phyloP scores from a whole-genome alignment of 2,329 filamentous ascomycete genomes.

The Alternaria panax region DNA sequence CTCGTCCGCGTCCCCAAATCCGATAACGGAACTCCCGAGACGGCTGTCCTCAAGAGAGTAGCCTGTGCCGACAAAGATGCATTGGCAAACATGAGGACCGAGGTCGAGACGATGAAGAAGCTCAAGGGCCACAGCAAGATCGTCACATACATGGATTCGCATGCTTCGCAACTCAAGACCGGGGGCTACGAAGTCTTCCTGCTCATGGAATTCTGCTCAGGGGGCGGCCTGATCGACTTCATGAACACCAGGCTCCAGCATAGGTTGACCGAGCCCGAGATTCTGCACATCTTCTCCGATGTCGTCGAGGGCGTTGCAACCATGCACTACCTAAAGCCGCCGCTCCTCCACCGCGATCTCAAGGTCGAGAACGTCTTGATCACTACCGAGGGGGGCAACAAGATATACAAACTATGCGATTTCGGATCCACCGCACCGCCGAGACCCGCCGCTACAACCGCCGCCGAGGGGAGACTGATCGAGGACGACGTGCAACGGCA shows the following conservation, averaged over 20 bases:
- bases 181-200: conserved; percentile 98
- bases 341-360: conserved; percentile 89
- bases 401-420: conserved; percentile 94
- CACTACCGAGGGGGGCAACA: conserved; percentile 68
- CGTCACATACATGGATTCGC: conserved; percentile 97
- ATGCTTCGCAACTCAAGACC: conserved; percentile 90
- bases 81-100: conserved; percentile 93
- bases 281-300: conserved; percentile 95
- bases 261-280: conserved; percentile 95
- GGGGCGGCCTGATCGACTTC: conserved; percentile 96
- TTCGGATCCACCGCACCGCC: conserved; percentile 92
- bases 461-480: conserved; percentile 86
- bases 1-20: conserved; percentile 81
- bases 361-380: conserved; percentile 99
- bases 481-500: conserved; percentile 98
- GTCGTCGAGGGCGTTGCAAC: conserved; percentile 95
- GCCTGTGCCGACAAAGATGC: conserved; percentile 96
- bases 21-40: conserved; percentile 77
- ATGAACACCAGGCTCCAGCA: conserved; percentile 99
- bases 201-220: conserved; percentile 96
- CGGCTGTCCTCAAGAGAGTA: conserved; percentile 90
- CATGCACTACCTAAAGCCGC: conserved; percentile 98
- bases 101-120: conserved; percentile 99
- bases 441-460: conserved; percentile 81
- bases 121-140: conserved; percentile 95